Evolutionary conservation across 2,329 filamentous ascomycete species (phyloP).

Genomic region (Kalaharituber pfeilii): DNA sequence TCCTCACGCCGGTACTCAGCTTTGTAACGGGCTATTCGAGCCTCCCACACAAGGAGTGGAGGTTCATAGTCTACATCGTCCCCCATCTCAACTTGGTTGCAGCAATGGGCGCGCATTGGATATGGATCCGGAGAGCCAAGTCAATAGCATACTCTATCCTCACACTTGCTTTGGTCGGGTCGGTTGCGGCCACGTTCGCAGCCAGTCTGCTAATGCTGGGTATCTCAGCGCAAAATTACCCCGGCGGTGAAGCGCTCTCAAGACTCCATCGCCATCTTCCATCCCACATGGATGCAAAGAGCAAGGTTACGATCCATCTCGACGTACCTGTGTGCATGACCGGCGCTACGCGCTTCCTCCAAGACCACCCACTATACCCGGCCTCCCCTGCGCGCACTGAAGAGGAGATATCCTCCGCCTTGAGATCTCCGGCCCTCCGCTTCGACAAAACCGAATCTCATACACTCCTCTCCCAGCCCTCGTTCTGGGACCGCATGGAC

Average conservation of each 20-base stretch:
- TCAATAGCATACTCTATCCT: slow-evolving; percentile 38
- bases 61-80: slow-evolving; percentile 80
- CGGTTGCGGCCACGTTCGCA: slow-evolving; percentile 42
- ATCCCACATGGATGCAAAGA: slow-evolving; percentile 21
- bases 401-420: slow-evolving; percentile 7
- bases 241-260: slow-evolving; percentile 62
- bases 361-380: slow-evolving; percentile 31
- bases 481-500: slow-evolving; percentile 48
- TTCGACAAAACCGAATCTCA: slow-evolving; percentile 49
- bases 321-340: slow-evolving; percentile 55
- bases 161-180: slow-evolving; percentile 39
- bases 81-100: slow-evolving; percentile 65
- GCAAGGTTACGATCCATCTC: slow-evolving; percentile 37
- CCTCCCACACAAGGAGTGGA: slow-evolving; percentile 88
- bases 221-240: slow-evolving; percentile 80
- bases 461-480: slow-evolving; percentile 30
- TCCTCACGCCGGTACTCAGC: slow-evolving; percentile 48
- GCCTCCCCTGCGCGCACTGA: slow-evolving; percentile 13
- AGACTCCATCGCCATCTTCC: slow-evolving; percentile 31
- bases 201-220: slow-evolving; percentile 51
- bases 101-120: slow-evolving; percentile 52
- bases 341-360: slow-evolving; percentile 48
- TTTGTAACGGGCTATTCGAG: slow-evolving; percentile 70
- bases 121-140: slow-evolving; percentile 50
- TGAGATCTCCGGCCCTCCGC: slow-evolving; percentile 18